Percentiles rank a stretch among this genome's conserved stretches.
Evolutionary conservation across 2,329 filamentous ascomycete species (phyloP).

Genomic region (Nakataea oryzae): DNA sequence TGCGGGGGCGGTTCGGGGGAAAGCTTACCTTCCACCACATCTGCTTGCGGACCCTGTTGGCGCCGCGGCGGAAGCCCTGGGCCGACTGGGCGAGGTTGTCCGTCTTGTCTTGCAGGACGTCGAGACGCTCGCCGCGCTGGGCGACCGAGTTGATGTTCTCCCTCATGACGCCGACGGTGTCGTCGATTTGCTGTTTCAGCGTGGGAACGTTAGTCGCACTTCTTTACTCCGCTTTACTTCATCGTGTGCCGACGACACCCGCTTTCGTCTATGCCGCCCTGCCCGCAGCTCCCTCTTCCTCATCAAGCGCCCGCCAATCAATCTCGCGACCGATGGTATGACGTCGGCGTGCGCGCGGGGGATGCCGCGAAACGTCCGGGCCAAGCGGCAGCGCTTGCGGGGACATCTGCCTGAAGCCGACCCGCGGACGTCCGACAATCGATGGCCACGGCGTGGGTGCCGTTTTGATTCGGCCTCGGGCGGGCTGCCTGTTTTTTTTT

Average conservation of each 20-base stretch:
- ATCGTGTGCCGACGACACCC: too few relatives aligned
- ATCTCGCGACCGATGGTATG: background rate
- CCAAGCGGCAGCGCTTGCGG: background rate
- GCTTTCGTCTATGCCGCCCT: too few relatives aligned
- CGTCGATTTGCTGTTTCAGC: slow-evolving; percentile 77
- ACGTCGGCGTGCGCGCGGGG: too few relatives aligned
- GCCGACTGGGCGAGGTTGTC: slow-evolving; percentile 88
- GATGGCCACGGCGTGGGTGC: too few relatives aligned
- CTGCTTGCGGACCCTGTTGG: slow-evolving; percentile 91
- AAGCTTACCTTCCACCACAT: slow-evolving; percentile 88
- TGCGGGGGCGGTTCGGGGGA: background rate
- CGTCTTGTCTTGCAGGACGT: slow-evolving; percentile 86
- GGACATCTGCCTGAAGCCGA: background rate
- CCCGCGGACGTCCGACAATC: background rate
- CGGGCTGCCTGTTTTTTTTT: too few relatives aligned
- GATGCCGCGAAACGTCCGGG: background rate
- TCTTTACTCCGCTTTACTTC: background rate
- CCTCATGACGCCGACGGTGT: slow-evolving; percentile 89
- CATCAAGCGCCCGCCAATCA: background rate
- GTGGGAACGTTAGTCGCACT: background rate
- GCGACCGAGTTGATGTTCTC: slow-evolving; percentile 97
- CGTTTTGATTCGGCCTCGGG: too few relatives aligned
- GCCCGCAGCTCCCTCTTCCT: background rate
- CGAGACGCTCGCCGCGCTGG: slow-evolving; percentile 80
- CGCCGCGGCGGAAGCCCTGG: slow-evolving; percentile 89